A percentile compares a stretch with the other conserved stretches of the same genome.
phyloP scores from a whole-genome alignment of 2,329 filamentous ascomycete species.

The Ustilaginoidea virens region DNA sequence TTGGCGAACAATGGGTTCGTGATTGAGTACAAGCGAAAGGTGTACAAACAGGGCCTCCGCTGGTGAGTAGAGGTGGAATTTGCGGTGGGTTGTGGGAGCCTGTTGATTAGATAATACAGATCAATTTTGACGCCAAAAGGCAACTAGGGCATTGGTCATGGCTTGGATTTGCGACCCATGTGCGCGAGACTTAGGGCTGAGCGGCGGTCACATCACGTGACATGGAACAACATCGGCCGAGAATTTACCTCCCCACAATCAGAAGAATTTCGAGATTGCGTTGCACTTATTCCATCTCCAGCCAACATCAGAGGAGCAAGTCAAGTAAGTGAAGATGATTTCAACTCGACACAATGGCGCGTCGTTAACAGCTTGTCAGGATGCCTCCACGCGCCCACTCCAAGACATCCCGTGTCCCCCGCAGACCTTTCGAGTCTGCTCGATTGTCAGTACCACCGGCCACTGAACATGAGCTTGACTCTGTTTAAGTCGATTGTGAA shows the following conservation, averaged over 20 bases:
- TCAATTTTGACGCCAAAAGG: conserved; percentile 11
- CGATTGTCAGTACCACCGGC: conserved; percentile 93
- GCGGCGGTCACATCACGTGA: too few species aligned
- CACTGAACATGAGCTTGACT: conserved; percentile 98
- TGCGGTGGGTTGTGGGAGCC: conserved; percentile 22
- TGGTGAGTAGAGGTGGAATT: conserved; percentile 20
- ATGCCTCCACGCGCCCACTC: conserved; percentile 56
- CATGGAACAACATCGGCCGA: too few species aligned
- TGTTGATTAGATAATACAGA: conserved; percentile 21
- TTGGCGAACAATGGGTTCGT: conserved; percentile 20
- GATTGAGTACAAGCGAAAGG: conserved; percentile 26
- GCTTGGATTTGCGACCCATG: too few species aligned
- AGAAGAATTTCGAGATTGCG: conserved; percentile 13
- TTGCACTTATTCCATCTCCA: conserved; percentile 17
- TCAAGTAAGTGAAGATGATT: conserved; percentile 19
- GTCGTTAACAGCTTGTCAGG: conserved; percentile 16
- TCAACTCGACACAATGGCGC: conserved; percentile 4
- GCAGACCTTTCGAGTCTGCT: conserved; percentile 97
- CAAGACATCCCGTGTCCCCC: conserved; percentile 99
- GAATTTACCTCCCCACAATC: conserved; percentile 20
- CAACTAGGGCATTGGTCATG: conserved; percentile 23
- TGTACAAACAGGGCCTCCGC: conserved; percentile 15
- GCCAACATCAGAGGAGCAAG: conserved; percentile 22
- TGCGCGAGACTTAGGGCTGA: too few species aligned
- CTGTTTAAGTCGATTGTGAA: conserved; percentile 85